A percentile compares a stretch with the other conserved stretches of the same genome.
Evolutionary conservation across 2,329 filamentous ascomycete genomes (phyloP).

Genomic region (Elsinoe arachidis): DNA sequence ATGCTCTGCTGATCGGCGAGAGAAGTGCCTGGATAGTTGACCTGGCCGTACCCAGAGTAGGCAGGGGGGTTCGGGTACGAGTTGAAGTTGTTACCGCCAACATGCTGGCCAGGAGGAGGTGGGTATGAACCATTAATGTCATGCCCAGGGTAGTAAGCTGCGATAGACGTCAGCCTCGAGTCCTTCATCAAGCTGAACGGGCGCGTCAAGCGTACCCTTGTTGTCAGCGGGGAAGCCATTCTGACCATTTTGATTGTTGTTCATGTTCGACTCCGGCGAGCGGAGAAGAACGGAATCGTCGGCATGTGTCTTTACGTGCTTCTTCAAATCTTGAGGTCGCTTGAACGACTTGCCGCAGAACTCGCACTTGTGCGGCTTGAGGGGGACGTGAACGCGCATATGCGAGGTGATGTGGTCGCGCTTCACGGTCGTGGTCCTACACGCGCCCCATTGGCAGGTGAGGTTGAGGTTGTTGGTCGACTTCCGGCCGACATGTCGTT

Average conservation of each 20-base stretch:
- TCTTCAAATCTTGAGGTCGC: slow-evolving; percentile 96
- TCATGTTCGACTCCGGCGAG: slow-evolving; percentile 50
- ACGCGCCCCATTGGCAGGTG: slow-evolving; percentile 94
- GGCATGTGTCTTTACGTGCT: slow-evolving; percentile 98
- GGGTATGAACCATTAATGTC: slow-evolving; percentile 18
- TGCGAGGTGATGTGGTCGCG: slow-evolving; percentile 98
- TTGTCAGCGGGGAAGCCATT: slow-evolving; percentile 32
- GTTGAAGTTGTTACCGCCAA: slow-evolving; percentile 18
- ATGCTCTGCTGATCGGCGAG: slow-evolving; percentile 35
- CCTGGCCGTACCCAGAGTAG: slow-evolving; percentile 31
- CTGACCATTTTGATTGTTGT: slow-evolving; percentile 30
- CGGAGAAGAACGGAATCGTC: slow-evolving; percentile 75
- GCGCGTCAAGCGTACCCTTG: slow-evolving; percentile 16
- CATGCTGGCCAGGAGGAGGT: slow-evolving; percentile 23
- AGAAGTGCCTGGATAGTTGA: slow-evolving; percentile 41
- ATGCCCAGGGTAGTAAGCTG: slow-evolving; percentile 22
- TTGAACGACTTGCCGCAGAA: slow-evolving; percentile 99
- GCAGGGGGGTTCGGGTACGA: slow-evolving; percentile 21
- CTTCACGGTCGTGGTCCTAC: slow-evolving; percentile 94
- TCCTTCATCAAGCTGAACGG: slow-evolving; percentile 11
- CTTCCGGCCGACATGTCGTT: slow-evolving; percentile 96
- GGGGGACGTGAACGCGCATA: slow-evolving; percentile 94
- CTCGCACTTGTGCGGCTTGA: slow-evolving; percentile 98
- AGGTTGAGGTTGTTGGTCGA: slow-evolving; percentile 98
- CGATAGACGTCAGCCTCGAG: slow-evolving; percentile 16